Base-by-base conservation (phyloP, 148 eudicot species). In the Talinum fruticosum region DNA sequence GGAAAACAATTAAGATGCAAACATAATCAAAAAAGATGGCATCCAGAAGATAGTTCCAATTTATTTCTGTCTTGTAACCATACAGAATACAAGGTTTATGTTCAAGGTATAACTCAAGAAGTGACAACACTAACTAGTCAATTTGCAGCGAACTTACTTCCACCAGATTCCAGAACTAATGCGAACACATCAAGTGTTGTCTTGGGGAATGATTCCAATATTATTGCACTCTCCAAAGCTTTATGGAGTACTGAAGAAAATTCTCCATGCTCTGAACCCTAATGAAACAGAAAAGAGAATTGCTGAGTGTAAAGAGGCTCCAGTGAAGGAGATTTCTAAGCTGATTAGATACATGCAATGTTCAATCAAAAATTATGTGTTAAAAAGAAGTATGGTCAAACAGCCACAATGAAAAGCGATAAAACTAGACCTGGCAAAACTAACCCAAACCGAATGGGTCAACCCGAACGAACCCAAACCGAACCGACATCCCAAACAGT, bases 101-200 rank as follows among this genome's bases (percentile, higher is more conserved):
- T 59, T 21, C n/a, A 36, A 53, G 34, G n/a, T 4, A 74, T 66
- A 33, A 66, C 41, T 34, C 8, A 51, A 51, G 6, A 16, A 28
- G 26, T 16, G 72, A 67, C 35, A 66, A 67, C 34, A 37, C 24
- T 59, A 34, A 44, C 38, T 2, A 47, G 7, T 8, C 29, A 69
- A 57, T 12, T 34, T 66, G 59, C 49, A 49, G 69, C 84, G 57
- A 36, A 71, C 99, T 91, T 91, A 95, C 99, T 84, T 74, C 97
- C 99, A 73, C 97, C 97, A 75, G 99, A 93, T 88, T 96, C 99
- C 87, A 93, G 84, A 38, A 96, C 93, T 84, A 96, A 88, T 76
- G 97, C 99, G 87, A 96, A 96, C 68, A 96, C 94, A 84, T 96
- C 99, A 26, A 96, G 97, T 66, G 97, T 93, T 61, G 99, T 93